Conservation (phyloP, 2,329 filamentous ascomycete species). For the Chaetoscypha palmicola region DNA sequence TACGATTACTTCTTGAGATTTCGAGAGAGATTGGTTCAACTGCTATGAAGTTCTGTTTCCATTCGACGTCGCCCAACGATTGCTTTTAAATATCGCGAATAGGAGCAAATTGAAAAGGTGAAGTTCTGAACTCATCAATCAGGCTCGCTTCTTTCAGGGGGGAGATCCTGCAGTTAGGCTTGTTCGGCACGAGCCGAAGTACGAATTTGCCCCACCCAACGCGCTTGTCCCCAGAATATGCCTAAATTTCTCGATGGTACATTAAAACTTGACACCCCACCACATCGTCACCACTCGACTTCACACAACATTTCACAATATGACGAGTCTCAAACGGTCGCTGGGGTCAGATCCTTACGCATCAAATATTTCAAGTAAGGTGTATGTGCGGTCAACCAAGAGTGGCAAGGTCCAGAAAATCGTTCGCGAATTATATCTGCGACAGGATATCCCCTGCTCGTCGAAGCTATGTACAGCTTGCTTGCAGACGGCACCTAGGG, state of each 20-base stretch:
- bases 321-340: conserved; percentile 60
- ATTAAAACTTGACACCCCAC: neutral
- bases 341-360: conserved; percentile 46
- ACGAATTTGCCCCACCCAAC: neutral
- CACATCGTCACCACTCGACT: neutral
- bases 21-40: too few relatives aligned
- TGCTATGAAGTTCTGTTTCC: too few relatives aligned
- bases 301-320: conserved; percentile 27
- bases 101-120: too few relatives aligned
- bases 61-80: too few relatives aligned
- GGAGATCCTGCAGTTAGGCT: neutral
- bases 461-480: conserved; percentile 80
- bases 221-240: neutral
- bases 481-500: conserved; percentile 64
- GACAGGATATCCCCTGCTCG: conserved; percentile 95
- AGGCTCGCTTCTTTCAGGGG: too few relatives aligned
- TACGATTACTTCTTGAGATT: too few relatives aligned
- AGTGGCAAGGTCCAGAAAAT: conserved; percentile 98
- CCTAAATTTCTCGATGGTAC: neutral
- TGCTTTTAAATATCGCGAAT: too few relatives aligned
- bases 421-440: conserved; percentile 89
- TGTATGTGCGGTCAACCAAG: conserved; percentile 90
- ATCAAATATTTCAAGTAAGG: conserved; percentile 84
- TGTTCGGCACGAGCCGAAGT: neutral
- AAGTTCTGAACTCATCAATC: too few relatives aligned